Evolutionary conservation across 306 rosid species (phyloP).

Genomic region (Casuarina equisetifolia): DNA sequence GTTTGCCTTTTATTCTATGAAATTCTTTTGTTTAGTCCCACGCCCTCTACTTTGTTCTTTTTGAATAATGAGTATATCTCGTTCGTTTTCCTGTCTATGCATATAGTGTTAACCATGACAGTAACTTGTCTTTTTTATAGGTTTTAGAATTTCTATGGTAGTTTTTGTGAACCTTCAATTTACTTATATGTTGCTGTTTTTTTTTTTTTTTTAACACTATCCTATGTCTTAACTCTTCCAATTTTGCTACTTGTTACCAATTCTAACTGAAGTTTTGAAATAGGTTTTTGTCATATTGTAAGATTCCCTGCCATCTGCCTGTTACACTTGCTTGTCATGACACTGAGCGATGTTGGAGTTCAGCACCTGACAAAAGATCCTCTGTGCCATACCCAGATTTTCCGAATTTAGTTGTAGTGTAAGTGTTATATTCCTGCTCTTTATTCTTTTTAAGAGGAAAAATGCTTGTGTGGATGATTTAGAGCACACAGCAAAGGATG

Average conservation of each 20-base stretch:
- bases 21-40: constrained; percentile 7
- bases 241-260: constrained; percentile 11
- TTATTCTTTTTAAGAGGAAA: constrained; percentile 9
- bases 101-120: no score
- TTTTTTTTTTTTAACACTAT: constrained; percentile 10
- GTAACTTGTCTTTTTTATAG: not conserved
- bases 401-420: constrained; percentile 68
- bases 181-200: not conserved
- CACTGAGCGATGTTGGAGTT: constrained; percentile 73
- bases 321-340: constrained; percentile 73
- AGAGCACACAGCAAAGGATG: not conserved
- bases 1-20: constrained; percentile 23
- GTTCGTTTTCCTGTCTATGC: no score
- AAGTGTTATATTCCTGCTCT: constrained; percentile 27
- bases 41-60: not conserved
- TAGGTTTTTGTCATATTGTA: constrained; percentile 71
- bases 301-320: constrained; percentile 67
- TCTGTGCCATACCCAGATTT: constrained; percentile 58
- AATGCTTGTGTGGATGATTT: constrained; percentile 17
- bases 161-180: not conserved
- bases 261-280: constrained; percentile 26
- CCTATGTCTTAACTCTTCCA: not conserved
- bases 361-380: constrained; percentile 55
- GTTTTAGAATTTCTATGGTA: no score
- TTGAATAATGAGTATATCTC: not conserved